Conservation (phyloP, 169 alveolate species). For the Sarcocystis neurona region DNA sequence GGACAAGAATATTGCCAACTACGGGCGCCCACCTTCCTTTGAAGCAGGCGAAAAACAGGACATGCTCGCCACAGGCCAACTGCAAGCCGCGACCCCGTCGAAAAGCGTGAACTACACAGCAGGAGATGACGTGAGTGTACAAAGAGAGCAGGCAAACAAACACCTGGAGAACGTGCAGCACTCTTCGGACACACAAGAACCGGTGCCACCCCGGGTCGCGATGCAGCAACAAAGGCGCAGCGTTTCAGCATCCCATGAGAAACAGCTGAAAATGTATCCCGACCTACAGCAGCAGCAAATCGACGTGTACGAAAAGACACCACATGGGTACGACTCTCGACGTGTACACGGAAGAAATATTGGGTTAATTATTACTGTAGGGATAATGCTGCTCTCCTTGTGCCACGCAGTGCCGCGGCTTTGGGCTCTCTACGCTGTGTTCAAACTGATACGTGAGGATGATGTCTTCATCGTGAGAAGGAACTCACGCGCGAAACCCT, state of each 20-base stretch:
- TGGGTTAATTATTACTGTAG: background rate
- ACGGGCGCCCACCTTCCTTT: too few species aligned
- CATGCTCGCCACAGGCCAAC: too few species aligned
- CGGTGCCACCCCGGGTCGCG: background rate
- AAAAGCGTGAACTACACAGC: too few species aligned
- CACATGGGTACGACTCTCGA: background rate
- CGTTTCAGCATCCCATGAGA: background rate
- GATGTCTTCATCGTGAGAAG: background rate
- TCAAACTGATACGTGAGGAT: background rate
- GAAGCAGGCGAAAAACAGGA: too few species aligned
- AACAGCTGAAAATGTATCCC: background rate
- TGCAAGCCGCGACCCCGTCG: too few species aligned
- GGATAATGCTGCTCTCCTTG: background rate
- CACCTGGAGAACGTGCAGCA: background rate
- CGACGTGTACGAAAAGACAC: background rate
- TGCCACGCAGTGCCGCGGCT: conserved; percentile 9
- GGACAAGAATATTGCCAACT: too few species aligned
- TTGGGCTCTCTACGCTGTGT: background rate
- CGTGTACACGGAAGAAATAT: background rate
- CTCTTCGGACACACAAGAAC: background rate
- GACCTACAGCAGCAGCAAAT: background rate
- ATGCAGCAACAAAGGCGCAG: background rate
- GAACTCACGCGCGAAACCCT: background rate
- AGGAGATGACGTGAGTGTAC: too few species aligned
- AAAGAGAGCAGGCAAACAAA: background rate